phyloP scores from a whole-genome alignment of 2,329 filamentous ascomycete genomes.

The Alternaria gansuensis region DNA sequence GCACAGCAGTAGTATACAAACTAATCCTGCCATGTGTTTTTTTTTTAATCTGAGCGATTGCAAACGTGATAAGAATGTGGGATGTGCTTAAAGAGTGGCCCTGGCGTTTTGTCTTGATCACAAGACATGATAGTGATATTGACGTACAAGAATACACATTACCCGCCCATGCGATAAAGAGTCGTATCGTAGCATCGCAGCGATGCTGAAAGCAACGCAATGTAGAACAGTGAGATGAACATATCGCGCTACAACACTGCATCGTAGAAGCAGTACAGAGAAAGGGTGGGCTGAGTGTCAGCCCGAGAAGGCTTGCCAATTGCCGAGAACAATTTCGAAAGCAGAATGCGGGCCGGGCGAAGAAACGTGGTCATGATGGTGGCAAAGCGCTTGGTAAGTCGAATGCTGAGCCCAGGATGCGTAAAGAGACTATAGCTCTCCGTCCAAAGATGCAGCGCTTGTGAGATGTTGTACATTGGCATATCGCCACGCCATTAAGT shows the following conservation, averaged over 20 bases:
- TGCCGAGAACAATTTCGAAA: not conserved
- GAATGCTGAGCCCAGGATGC: not conserved
- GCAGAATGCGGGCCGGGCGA: not conserved
- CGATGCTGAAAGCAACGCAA: constrained; percentile 1
- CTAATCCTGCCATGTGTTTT: not conserved
- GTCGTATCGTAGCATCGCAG: not conserved
- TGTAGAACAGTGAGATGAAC: not conserved
- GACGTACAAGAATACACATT: not conserved
- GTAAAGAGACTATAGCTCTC: not conserved
- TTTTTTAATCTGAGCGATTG: not conserved
- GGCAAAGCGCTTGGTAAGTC: not conserved
- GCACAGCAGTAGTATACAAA: constrained; percentile 10
- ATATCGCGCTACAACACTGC: not conserved
- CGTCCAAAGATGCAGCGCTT: not conserved
- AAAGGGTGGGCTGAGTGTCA: not conserved
- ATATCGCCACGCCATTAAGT: not conserved
- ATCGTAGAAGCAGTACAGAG: not conserved
- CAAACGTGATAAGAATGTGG: constrained; percentile 5
- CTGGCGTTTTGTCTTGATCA: constrained; percentile 26
- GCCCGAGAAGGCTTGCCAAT: not conserved
- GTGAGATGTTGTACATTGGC: constrained; percentile 2
- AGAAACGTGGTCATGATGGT: not conserved
- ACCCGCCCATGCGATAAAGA: constrained; percentile 1
- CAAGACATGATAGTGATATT: constrained; percentile 10
- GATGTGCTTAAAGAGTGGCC: constrained; percentile 28